Percentiles rank a stretch among this genome's conserved stretches.
Evolutionary conservation across 73 alveolate genomes (phyloP).

Genomic region (Paramecium primaurelia): DNA sequence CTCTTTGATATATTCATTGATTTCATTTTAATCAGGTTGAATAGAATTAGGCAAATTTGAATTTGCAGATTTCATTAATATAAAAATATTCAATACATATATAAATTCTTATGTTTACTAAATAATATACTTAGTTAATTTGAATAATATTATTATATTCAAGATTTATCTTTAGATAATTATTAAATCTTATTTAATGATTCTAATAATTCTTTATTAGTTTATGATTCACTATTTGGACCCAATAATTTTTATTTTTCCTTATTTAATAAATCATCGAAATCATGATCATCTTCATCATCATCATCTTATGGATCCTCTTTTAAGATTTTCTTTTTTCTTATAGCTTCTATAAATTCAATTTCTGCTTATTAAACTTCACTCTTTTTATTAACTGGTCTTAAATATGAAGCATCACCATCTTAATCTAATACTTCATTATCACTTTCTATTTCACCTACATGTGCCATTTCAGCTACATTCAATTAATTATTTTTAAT

Average conservation of each 20-base stretch:
- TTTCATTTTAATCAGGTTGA: conserved; percentile 10
- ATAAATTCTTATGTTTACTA: background rate
- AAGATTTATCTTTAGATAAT: background rate
- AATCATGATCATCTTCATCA: background rate
- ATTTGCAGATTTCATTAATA: conserved; percentile 14
- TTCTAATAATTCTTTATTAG: background rate
- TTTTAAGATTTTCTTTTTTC: background rate
- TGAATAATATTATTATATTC: background rate
- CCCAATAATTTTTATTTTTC: background rate
- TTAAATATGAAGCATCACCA: background rate
- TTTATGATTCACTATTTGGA: background rate
- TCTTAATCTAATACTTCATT: background rate
- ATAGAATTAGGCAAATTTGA: background rate
- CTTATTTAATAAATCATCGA: background rate
- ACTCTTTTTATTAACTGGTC: background rate
- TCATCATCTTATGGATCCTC: background rate
- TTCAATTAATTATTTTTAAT: background rate
- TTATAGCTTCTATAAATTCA: background rate
- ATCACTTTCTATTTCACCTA: background rate
- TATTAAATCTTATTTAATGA: background rate
- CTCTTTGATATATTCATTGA: conserved; percentile 84
- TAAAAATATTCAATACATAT: background rate
- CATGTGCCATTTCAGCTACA: background rate
- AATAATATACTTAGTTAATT: background rate
- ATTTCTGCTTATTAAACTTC: background rate